Conservation (phyloP, 176 grass and related monocot species). For the Alloteropsis semialata region DNA sequence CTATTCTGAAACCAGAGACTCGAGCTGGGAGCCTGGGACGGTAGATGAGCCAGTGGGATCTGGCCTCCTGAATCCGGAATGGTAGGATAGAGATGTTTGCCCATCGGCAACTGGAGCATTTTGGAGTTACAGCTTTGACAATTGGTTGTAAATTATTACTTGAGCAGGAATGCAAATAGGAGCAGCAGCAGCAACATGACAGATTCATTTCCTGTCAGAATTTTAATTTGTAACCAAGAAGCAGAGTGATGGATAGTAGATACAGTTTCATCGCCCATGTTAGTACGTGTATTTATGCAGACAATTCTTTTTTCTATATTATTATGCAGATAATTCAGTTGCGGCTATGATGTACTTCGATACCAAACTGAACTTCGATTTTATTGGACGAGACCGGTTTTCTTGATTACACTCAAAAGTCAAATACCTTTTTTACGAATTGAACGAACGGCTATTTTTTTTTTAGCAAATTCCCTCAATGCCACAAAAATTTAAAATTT, state of each 20-base stretch:
- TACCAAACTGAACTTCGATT: background rate
- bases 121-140: slow-evolving; percentile 14
- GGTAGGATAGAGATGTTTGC: slow-evolving; percentile 11
- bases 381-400: background rate
- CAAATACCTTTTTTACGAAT: background rate
- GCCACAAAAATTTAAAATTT: too few species aligned
- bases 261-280: background rate
- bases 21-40: background rate
- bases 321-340: background rate
- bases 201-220: background rate
- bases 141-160: slow-evolving; percentile 29
- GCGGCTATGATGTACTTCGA: background rate
- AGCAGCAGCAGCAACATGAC: background rate
- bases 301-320: too few species aligned
- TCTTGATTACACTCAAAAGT: background rate
- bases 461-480: too few species aligned
- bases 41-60: background rate
- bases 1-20: background rate
- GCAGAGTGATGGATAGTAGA: background rate
- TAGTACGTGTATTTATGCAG: background rate
- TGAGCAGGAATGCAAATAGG: slow-evolving; percentile 14
- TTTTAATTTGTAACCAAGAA: background rate
- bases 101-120: background rate
- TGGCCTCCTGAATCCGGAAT: background rate
- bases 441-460: background rate